Percentiles rank a stretch among this genome's conserved stretches.
Conservation (phyloP, 2,329 filamentous ascomycete genomes). For the Epichloe amarillans region DNA sequence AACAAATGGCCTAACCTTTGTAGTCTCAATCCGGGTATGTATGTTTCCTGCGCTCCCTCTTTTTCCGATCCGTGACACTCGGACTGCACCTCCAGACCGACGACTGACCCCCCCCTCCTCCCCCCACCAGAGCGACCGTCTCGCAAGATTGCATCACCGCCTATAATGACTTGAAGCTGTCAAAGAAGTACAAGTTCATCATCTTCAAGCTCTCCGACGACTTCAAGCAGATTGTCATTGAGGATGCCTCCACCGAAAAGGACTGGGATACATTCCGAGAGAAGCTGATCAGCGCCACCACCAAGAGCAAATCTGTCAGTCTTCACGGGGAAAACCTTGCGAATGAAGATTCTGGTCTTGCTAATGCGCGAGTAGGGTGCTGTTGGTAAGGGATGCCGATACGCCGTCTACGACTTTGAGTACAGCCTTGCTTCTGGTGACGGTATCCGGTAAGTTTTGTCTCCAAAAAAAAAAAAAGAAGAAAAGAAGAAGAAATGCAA, state of each 20-base stretch:
- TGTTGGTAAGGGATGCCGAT: conserved; percentile 57
- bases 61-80: not conserved
- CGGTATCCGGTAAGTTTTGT: conserved; percentile 45
- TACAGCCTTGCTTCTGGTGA: conserved; percentile 61
- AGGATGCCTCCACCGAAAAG: conserved; percentile 52
- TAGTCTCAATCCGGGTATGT: conserved; percentile 60
- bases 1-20: not conserved
- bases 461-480: too few relatives aligned
- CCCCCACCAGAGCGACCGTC: conserved; percentile 49
- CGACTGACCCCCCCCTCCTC: conserved; percentile 4
- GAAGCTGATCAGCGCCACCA: conserved; percentile 60
- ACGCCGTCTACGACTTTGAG: conserved; percentile 76
- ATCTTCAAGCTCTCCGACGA: conserved; percentile 79
- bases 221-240: conserved; percentile 70
- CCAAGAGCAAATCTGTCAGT: conserved; percentile 55
- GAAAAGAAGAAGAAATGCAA: too few relatives aligned
- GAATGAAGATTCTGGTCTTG: not conserved
- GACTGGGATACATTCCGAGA: conserved; percentile 65
- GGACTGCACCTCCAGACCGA: conserved; percentile 5
- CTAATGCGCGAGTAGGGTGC: conserved; percentile 30
- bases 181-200: conserved; percentile 73
- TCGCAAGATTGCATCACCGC: conserved; percentile 54
- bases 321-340: not conserved
- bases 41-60: not conserved
- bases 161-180: conserved; percentile 75